A percentile compares a stretch with the other conserved stretches of the same genome.
Evolutionary conservation across 2,329 filamentous ascomycete genomes (phyloP).

Genomic region (Trichoderma oligosporum): DNA sequence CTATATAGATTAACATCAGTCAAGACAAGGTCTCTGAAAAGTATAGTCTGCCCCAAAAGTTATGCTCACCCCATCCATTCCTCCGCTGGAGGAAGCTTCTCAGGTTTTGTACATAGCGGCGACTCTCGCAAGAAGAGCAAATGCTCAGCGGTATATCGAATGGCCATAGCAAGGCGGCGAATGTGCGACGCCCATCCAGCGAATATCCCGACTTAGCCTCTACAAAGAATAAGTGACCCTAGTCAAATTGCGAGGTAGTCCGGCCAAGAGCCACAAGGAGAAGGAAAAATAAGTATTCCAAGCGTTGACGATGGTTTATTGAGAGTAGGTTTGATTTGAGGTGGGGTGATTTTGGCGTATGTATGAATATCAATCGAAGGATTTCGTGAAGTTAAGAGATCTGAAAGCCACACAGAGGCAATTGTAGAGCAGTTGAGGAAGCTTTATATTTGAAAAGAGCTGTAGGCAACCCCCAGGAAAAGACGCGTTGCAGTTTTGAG

Average conservation of each 20-base stretch:
- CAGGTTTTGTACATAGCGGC: conserved; percentile 76
- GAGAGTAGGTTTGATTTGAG: not conserved
- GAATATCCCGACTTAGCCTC: conserved; percentile 22
- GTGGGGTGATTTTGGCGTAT: not conserved
- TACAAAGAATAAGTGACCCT: not conserved
- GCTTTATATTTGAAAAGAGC: not conserved
- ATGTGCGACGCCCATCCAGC: conserved; percentile 39
- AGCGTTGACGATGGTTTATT: not conserved
- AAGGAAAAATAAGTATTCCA: not conserved
- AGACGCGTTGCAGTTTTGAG: conserved; percentile 12
- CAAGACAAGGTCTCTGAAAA: not conserved
- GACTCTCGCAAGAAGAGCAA: conserved; percentile 74
- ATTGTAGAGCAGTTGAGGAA: not conserved
- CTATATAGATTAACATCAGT: conserved; percentile 29
- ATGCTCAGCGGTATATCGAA: conserved; percentile 72
- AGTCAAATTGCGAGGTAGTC: not conserved
- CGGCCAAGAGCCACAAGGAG: conserved; percentile 3
- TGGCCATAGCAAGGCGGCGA: conserved; percentile 43
- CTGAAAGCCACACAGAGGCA: not conserved
- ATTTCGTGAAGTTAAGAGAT: not conserved
- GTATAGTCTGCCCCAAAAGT: conserved; percentile 29
- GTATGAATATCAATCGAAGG: conserved; percentile 6
- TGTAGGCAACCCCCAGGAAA: not conserved
- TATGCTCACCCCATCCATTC: conserved; percentile 98
- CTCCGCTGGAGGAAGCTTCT: conserved; percentile 74